phyloP scores from a whole-genome alignment of 768 basidiomycete species.

The Auriscalpium microsporum region DNA sequence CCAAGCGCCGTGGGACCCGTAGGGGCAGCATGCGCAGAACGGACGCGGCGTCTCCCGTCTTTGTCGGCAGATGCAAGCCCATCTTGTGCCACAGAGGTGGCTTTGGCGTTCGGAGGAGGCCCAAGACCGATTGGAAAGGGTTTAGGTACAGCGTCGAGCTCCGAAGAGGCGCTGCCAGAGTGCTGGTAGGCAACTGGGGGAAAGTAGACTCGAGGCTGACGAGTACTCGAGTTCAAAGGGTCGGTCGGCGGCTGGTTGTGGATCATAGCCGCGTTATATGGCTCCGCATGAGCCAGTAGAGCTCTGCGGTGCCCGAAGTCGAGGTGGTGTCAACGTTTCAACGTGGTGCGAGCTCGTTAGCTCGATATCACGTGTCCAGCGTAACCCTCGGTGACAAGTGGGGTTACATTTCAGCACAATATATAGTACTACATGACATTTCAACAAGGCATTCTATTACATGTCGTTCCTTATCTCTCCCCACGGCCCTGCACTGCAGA shows the following conservation, averaged over 20 bases:
- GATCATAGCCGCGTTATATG: neutral
- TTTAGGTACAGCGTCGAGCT: conserved; percentile 5
- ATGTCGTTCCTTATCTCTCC: too few species aligned
- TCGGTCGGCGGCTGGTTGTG: conserved; percentile 24
- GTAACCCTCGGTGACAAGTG: too few species aligned
- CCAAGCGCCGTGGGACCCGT: neutral
- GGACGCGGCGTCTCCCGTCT: conserved; percentile 23
- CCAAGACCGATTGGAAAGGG: conserved; percentile 20
- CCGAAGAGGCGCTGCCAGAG: neutral
- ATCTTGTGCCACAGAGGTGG: conserved; percentile 6
- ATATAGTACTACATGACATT: too few species aligned
- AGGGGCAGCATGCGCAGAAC: conserved; percentile 19
- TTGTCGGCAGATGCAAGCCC: conserved; percentile 3
- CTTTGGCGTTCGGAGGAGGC: conserved; percentile 17
- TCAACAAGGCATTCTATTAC: too few species aligned
- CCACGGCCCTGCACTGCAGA: too few species aligned
- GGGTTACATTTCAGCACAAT: too few species aligned
- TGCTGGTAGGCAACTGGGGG: conserved; percentile 15
- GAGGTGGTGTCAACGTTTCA: neutral
- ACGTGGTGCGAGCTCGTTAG: neutral
- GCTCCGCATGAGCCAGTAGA: neutral
- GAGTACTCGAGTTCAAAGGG: conserved; percentile 16
- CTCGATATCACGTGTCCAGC: too few species aligned
- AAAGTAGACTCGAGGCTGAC: conserved; percentile 26
- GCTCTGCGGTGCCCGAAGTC: neutral